phyloP scores from a whole-genome alignment of 2,329 filamentous ascomycete genomes.

The Immersiporthe knoxdaviesiana region DNA sequence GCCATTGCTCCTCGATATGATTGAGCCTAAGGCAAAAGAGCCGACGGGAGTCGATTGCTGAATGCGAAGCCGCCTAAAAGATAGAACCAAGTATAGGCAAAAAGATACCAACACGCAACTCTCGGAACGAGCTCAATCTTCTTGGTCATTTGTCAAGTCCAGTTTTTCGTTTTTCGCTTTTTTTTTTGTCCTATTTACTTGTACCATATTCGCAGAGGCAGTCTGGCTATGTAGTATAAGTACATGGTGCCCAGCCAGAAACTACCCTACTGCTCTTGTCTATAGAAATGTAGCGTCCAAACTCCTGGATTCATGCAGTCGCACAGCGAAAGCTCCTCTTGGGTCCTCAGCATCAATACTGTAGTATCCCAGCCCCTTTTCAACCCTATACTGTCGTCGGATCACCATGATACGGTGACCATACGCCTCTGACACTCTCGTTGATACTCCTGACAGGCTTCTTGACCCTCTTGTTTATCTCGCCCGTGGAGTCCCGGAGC shows the following conservation, averaged over 20 bases:
- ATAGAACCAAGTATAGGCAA: constrained; percentile 10
- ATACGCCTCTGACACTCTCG: constrained; percentile 69
- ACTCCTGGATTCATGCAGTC: constrained; percentile 10
- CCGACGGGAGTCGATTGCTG: no score
- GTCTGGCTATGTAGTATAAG: constrained; percentile 15
- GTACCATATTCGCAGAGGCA: neutral
- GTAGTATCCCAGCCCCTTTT: neutral
- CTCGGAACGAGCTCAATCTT: neutral
- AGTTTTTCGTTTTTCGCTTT: neutral
- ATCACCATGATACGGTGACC: constrained; percentile 70
- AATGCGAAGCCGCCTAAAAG: neutral
- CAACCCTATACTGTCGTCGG: constrained; percentile 54
- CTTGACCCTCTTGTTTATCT: constrained; percentile 67
- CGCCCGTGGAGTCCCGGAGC: constrained; percentile 73
- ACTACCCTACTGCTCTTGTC: neutral
- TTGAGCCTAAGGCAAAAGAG: neutral
- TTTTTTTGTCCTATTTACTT: neutral
- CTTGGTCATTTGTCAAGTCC: no score
- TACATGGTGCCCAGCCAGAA: constrained; percentile 4
- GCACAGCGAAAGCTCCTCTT: neutral
- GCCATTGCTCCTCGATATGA: neutral
- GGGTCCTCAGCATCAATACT: no score
- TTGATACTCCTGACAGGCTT: constrained; percentile 68
- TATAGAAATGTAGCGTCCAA: neutral
- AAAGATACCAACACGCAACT: constrained; percentile 14